phyloP scores from a whole-genome alignment of 306 rosid genomes.

The Castanospermum australe region DNA sequence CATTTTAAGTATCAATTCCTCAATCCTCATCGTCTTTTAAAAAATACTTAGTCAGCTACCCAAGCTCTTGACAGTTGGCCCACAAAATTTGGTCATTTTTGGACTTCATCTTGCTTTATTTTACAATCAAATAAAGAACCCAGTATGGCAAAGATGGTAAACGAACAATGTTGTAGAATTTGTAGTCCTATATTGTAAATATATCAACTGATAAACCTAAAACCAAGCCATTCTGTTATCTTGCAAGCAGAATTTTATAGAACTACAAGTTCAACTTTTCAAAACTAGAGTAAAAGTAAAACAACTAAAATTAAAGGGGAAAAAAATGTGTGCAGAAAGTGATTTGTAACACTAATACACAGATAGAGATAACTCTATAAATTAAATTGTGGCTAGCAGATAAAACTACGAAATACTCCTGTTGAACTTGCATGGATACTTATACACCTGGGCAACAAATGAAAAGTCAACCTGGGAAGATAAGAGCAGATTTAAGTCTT shows the following conservation, averaged over 20 bases:
- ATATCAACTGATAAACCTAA: not conserved
- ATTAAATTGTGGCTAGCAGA: not conserved
- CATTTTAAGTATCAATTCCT: slow-evolving; percentile 5
- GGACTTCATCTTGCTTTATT: not conserved
- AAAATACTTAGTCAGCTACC: not conserved
- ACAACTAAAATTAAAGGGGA: not conserved
- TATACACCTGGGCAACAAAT: slow-evolving; percentile 9
- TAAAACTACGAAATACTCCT: not conserved
- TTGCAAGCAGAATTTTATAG: not conserved
- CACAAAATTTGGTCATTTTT: not conserved
- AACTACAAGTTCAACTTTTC: not conserved
- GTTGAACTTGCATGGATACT: slow-evolving; percentile 24
- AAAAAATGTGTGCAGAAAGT: not conserved
- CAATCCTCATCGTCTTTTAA: not conserved
- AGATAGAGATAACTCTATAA: not conserved
- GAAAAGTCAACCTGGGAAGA: slow-evolving; percentile 72
- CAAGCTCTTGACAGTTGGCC: not conserved
- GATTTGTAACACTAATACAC: not conserved
- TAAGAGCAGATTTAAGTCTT: slow-evolving; percentile 72
- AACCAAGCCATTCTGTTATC: not conserved
- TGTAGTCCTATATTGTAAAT: not conserved
- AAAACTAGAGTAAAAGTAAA: not conserved
- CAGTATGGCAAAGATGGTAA: not conserved
- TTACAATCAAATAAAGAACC: too few species aligned
- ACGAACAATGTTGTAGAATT: not conserved